phyloP scores from a whole-genome alignment of 257 asterid genomes.

The Knoxia roxburghii region DNA sequence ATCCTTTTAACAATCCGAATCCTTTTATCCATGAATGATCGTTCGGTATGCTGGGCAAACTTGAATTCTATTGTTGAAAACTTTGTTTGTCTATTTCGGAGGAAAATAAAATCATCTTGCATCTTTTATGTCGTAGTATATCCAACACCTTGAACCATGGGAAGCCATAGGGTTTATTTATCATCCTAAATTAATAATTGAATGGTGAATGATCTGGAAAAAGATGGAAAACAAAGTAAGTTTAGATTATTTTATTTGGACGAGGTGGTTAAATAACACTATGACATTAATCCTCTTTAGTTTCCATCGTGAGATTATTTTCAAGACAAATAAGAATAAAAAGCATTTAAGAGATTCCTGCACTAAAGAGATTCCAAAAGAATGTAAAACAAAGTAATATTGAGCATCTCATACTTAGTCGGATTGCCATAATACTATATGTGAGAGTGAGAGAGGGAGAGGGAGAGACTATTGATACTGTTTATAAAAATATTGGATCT shows the following conservation, averaged over 20 bases:
- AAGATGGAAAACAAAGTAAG: background rate
- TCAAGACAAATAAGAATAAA: background rate
- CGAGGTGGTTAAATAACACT: background rate
- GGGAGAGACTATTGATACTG: background rate
- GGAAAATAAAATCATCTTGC: background rate
- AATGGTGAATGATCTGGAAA: background rate
- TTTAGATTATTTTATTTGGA: background rate
- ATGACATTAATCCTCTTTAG: background rate
- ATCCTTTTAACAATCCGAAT: background rate
- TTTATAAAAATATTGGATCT: background rate
- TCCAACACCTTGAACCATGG: background rate
- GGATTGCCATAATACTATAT: background rate
- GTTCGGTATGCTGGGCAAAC: background rate
- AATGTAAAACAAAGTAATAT: background rate
- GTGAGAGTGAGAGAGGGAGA: background rate
- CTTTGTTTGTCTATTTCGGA: background rate
- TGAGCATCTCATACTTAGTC: too few species aligned
- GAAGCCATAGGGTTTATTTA: conserved; percentile 2
- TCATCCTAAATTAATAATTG: background rate
- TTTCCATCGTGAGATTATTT: background rate
- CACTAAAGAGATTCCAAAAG: background rate
- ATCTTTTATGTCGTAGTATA: background rate
- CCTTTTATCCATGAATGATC: background rate
- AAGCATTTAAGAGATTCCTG: too few species aligned
- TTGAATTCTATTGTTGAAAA: background rate